A percentile compares a stretch with the other conserved stretches of the same genome.
These are phyloP conservation scores for Adansonia madagascariensis DNA, from an alignment of 441 rosid species.

Conservation along the genomic window DNA sequence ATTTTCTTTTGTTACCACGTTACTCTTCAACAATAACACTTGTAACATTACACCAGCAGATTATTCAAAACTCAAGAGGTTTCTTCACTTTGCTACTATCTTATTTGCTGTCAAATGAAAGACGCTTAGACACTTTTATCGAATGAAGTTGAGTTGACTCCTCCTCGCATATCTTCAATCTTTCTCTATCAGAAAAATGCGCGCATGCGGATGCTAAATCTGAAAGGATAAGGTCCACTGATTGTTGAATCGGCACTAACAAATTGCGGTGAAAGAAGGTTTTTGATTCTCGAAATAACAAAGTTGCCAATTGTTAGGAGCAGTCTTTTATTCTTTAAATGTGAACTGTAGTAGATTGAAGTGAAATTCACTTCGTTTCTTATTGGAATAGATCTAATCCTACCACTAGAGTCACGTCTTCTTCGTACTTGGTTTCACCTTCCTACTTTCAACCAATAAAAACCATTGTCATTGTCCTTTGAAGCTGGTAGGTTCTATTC, in stretches of 20 bases:
- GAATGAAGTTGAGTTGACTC: not conserved
- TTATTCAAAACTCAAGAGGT: not conserved
- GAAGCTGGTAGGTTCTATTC: slow-evolving; percentile 21
- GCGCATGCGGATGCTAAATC: slow-evolving; percentile 11
- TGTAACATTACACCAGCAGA: not conserved
- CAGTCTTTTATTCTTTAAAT: slow-evolving; percentile 6
- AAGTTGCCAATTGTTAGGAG: not conserved
- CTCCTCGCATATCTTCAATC: not conserved
- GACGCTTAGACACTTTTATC: not conserved
- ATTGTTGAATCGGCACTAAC: slow-evolving; percentile 1
- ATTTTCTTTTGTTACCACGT: not conserved
- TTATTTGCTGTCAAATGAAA: not conserved
- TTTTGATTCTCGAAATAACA: slow-evolving; percentile 5
- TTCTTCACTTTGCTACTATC: not conserved
- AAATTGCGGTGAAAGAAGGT: not conserved
- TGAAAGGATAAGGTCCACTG: slow-evolving; percentile 17
- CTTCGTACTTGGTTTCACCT: not conserved
- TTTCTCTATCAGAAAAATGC: not conserved
- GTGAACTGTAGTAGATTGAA: not conserved
- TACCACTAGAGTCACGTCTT: not conserved
- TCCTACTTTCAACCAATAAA: not conserved
- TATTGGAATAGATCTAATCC: not conserved
- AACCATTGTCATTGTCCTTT: slow-evolving; percentile 15
- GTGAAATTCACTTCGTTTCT: slow-evolving; percentile 7
- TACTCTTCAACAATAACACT: not conserved